phyloP scores from a whole-genome alignment of 192 early-diverging fungal genomes.

The Rhizoclosmatium sp. region DNA sequence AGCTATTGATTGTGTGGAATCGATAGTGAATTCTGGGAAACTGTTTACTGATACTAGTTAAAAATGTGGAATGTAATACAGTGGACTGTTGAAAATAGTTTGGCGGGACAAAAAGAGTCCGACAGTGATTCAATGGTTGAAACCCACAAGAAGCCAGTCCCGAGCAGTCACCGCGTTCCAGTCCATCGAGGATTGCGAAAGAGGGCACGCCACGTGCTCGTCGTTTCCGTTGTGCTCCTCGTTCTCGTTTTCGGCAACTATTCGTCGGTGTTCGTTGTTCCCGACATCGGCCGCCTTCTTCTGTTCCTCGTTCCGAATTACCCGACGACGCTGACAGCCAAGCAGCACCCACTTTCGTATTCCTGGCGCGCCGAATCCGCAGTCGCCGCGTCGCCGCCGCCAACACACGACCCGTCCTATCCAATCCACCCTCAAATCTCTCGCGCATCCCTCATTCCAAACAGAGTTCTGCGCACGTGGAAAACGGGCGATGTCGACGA shows the following conservation, averaged over 20 bases:
- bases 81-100: not conserved
- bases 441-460: slow-evolving; percentile 10
- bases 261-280: too few relatives aligned
- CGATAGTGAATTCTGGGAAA: not conserved
- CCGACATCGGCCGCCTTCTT: too few relatives aligned
- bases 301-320: too few relatives aligned
- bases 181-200: too few relatives aligned
- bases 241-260: too few relatives aligned
- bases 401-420: slow-evolving; percentile 14
- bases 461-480: slow-evolving; percentile 31
- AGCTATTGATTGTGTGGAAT: slow-evolving; percentile 28
- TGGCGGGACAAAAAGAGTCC: not conserved
- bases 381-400: not conserved
- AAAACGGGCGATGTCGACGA: slow-evolving; percentile 19
- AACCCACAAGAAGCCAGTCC: too few relatives aligned
- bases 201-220: too few relatives aligned
- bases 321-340: too few relatives aligned
- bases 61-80: too few relatives aligned
- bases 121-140: too few relatives aligned
- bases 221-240: too few relatives aligned
- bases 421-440: slow-evolving; percentile 8
- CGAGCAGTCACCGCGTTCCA: too few relatives aligned
- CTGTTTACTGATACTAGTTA: not conserved
- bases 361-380: not conserved
- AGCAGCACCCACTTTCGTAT: not conserved